Evolutionary conservation across 1,284 basidiomycete species (phyloP), one percentile per base, ranked within the genome.

Genomic region (Puccinia horiana): DNA sequence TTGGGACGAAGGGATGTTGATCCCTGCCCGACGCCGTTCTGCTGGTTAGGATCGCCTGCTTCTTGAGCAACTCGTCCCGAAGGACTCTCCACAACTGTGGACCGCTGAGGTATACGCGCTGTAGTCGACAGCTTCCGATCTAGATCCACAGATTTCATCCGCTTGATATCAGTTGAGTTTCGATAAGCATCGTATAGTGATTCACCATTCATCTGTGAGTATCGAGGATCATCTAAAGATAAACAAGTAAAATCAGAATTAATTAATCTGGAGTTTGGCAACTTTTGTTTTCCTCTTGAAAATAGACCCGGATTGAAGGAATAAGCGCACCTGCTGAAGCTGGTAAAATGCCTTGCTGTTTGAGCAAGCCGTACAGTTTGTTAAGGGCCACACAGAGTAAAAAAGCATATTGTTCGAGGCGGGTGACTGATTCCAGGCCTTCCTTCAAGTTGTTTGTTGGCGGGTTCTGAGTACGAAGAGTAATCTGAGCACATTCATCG

Each of bases 351-450:
- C 96, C 95, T 84, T 95, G 92, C 88, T 94, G 93, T 88, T 94
- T 93, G 86, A 98, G 89, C 82, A 98, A 90, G 63, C 94, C 90
- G 88, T 95, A 98, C 79, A 99, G 89, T 85, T 96, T 91, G 84
- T 96, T 91, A 80, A 99, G 90, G 5, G 96, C 97, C 26, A 99
- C 97, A 85, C 98, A 96, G 78, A 99, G 89, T 83, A 99, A 88
- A 89, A 97, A 99, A 0, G 97, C 94, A 87, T 98, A 99, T 87
- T 99, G 96, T 88, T 99, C 96, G 84, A 99, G 88, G 83, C 96
- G 90, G 76, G 96, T 95, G 23, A 98, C 96, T 20, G 93, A 90
- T 86, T 94, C 92, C 88, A 99, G 98, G 12, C 95, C 95, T 29
- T 88, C 85, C 69, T 91, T 77, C 42, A 77, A 52, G 69, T 63